Conservation (phyloP, 129 eudicot species). For the Apium graveolens region DNA sequence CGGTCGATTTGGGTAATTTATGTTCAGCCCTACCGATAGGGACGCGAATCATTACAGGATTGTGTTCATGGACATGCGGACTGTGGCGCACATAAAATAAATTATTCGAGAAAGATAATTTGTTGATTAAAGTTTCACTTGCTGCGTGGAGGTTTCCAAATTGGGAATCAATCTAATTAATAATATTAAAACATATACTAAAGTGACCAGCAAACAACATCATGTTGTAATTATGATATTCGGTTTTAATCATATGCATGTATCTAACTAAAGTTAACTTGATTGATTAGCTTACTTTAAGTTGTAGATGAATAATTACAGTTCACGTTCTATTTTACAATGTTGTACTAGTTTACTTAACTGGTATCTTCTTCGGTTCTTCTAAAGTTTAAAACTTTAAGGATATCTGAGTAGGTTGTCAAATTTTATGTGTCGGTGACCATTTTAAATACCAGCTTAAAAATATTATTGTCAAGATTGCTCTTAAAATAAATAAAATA, state of each 20-base stretch:
- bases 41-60: slow-evolving; percentile 15
- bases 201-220: not conserved
- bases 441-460: no score
- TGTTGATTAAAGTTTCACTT: not conserved
- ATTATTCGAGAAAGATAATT: not conserved
- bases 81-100: slow-evolving; percentile 4
- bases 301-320: slow-evolving; percentile 6
- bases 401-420: no score
- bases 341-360: no score
- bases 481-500: no score
- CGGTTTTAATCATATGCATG: not conserved
- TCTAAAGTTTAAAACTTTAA: no score
- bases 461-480: no score
- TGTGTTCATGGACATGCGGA: no score
- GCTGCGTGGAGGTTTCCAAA: slow-evolving; percentile 23
- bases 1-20: no score
- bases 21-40: no score
- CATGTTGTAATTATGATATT: not conserved
- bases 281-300: slow-evolving; percentile 7
- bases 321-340: not conserved
- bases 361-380: no score
- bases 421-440: no score
- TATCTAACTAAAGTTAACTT: slow-evolving; percentile 3
- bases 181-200: not conserved
- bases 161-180: slow-evolving; percentile 8